phyloP scores from a whole-genome alignment of 2,329 filamentous ascomycete genomes.

The Fusarium pseudoanthophilum region DNA sequence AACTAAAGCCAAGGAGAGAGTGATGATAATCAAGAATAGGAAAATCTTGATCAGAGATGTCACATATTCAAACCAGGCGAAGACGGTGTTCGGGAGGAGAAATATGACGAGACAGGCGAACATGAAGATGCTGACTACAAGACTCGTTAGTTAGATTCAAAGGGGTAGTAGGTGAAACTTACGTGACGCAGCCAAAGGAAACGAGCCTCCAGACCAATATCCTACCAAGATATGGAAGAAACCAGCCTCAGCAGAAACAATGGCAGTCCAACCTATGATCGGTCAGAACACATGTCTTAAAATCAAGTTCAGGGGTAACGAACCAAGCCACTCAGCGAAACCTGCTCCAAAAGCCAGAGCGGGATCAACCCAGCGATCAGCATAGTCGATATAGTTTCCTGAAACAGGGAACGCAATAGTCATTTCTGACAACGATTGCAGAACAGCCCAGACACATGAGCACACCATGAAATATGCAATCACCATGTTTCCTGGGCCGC shows the following conservation, averaged over 20 bases:
- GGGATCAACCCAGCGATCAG: slow-evolving; percentile 34
- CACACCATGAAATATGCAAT: slow-evolving; percentile 34
- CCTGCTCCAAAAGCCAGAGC: slow-evolving; percentile 36
- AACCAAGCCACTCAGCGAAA: slow-evolving; percentile 39
- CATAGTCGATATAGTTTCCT: slow-evolving; percentile 37
- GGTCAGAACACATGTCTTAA: background rate
- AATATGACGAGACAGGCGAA: slow-evolving; percentile 25
- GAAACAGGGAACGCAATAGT: slow-evolving; percentile 33
- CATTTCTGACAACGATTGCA: slow-evolving; percentile 35
- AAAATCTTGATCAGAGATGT: slow-evolving; percentile 32
- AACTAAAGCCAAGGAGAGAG: slow-evolving; percentile 19
- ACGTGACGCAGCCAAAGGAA: slow-evolving; percentile 23
- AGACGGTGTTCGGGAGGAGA: slow-evolving; percentile 23
- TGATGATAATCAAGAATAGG: slow-evolving; percentile 31
- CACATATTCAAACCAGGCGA: slow-evolving; percentile 35
- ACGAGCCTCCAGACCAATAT: slow-evolving; percentile 18
- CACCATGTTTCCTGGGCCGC: slow-evolving; percentile 35
- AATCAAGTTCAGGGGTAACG: background rate
- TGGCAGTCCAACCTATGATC: slow-evolving; percentile 26
- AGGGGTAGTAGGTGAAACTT: background rate
- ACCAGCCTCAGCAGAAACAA: slow-evolving; percentile 27
- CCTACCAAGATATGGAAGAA: slow-evolving; percentile 27
- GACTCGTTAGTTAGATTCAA: background rate
- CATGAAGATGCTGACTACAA: slow-evolving; percentile 18
- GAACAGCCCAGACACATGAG: slow-evolving; percentile 30